Base-by-base conservation (phyloP, 441 rosid species). In the Jatropha multifida region DNA sequence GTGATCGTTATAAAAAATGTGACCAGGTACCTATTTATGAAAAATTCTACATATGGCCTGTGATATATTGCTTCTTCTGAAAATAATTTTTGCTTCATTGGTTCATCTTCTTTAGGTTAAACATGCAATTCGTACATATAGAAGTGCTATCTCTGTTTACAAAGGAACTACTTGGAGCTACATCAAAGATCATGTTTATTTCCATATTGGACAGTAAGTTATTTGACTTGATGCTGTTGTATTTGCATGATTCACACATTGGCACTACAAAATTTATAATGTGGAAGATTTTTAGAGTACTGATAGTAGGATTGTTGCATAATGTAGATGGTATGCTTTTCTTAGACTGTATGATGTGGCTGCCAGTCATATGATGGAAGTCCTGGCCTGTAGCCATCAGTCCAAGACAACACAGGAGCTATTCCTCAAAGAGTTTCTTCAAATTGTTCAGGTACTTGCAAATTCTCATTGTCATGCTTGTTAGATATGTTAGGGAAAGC, bases 131-230 rank as follows among this genome's bases (percentile, higher is more conserved):
- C 97, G 97, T 72, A 93, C 96, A 14, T 96, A 89, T 78, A 88
- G 83, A 87, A 91, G 88, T 78, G 98, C 98, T n/a, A 78, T 93
- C 77, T 87, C 98, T 76, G 93, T 96, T 71, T 93, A 94, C 81
- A 85, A 86, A 79, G 94, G 90, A 82, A 93, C 96, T 63, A 83
- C 87, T 46, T 96, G 99, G 98, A 89, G 87, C 83, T 91, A 86
- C 80, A 96, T 96, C 82, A 94, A 90, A 80, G 98, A 96, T 89
- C 98, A 94, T 86, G 90, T 96, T 76, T 86, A 94, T 87, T 96
- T 94, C 85, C 96, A 89, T 79, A 88, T 92, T 76, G 99, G 98
- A 81, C 98, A 93, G 99, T 96, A 87, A 88, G 98, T 85, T 81
- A 65, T 81, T 69, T 59, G 55, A 71, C 66, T 62, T 72, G 32